Evolutionary conservation across 495 filamentous ascomycete species (phyloP).

Genomic region (Elaphomyces granulatus): DNA sequence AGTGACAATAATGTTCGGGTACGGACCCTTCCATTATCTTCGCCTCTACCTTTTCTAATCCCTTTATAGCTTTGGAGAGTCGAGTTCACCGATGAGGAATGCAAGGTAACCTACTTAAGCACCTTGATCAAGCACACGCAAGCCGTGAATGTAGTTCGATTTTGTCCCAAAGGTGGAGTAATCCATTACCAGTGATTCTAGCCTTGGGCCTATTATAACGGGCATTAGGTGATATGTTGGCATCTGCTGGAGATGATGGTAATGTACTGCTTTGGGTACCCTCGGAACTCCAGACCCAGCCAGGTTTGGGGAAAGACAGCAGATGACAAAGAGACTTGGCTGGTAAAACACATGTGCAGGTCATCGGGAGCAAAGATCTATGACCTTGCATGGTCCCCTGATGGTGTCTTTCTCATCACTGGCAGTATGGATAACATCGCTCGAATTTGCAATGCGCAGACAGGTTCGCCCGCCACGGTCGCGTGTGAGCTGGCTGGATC

Average conservation of each 20-base stretch:
- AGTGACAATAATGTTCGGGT: conserved; percentile 94
- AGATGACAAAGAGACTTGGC: conserved; percentile 95
- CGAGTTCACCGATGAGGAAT: conserved; percentile 69
- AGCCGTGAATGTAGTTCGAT: conserved; percentile 95
- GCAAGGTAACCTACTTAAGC: conserved; percentile 78
- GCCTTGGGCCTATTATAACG: conserved; percentile 19
- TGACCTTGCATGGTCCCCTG: conserved; percentile 94
- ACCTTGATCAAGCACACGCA: conserved; percentile 89
- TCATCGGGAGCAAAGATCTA: conserved; percentile 91
- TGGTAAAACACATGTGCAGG: conserved; percentile 93
- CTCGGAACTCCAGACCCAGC: conserved; percentile 52
- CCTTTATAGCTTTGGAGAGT: conserved; percentile 69
- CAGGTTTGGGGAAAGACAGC: conserved; percentile 65
- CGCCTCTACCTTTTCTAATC: conserved; percentile 11
- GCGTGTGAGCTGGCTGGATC: conserved; percentile 1
- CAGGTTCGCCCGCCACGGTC: conserved; percentile 41
- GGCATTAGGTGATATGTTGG: conserved; percentile 68
- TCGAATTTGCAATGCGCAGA: conserved; percentile 88
- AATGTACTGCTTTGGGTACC: conserved; percentile 94
- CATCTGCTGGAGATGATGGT: conserved; percentile 91
- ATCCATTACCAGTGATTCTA: no score
- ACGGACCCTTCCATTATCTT: conserved; percentile 24
- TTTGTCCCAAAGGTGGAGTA: conserved; percentile 66
- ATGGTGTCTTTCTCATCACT: conserved; percentile 91
- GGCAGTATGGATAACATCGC: conserved; percentile 99